phyloP scores from a whole-genome alignment of 2,329 filamentous ascomycete genomes.

The Aspergillus sp. region DNA sequence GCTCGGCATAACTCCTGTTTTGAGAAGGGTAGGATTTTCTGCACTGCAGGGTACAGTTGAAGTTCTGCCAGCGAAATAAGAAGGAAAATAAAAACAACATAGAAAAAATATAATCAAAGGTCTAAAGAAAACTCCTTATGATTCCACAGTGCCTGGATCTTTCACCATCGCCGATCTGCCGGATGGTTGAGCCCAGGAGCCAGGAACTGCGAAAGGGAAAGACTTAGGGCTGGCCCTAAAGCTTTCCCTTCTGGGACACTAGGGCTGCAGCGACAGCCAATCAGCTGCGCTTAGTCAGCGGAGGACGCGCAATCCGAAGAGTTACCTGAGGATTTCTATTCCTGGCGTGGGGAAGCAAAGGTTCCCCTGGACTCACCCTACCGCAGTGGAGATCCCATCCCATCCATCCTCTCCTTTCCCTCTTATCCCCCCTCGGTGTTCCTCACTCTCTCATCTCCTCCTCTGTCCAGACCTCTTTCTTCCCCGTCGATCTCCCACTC shows the following conservation, averaged over 20 bases:
- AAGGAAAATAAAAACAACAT: not conserved
- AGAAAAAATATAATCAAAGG: not conserved
- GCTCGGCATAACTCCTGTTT: not conserved
- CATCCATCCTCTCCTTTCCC: not conserved
- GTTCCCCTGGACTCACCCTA: too few relatives aligned
- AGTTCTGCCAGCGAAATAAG: not conserved
- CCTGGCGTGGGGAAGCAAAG: conserved; percentile 13
- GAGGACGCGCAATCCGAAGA: conserved; percentile 31
- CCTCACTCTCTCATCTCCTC: not conserved
- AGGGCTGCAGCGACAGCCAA: not conserved
- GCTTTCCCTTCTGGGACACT: not conserved
- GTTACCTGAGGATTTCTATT: conserved; percentile 19
- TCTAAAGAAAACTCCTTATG: not conserved
- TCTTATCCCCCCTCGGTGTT: conserved; percentile 5
- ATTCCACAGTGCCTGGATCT: not conserved
- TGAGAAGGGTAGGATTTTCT: not conserved
- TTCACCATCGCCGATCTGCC: not conserved
- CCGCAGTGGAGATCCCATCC: not conserved
- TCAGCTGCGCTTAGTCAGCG: conserved; percentile 25
- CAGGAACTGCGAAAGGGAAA: too few relatives aligned
- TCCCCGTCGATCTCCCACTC: too few relatives aligned
- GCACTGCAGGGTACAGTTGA: not conserved
- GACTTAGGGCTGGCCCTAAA: not conserved
- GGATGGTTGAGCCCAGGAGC: not conserved
- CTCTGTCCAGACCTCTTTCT: not conserved